These are phyloP conservation scores for Hura crepitans DNA, from an alignment of 441 rosid genomes.

Conservation along the genomic window DNA sequence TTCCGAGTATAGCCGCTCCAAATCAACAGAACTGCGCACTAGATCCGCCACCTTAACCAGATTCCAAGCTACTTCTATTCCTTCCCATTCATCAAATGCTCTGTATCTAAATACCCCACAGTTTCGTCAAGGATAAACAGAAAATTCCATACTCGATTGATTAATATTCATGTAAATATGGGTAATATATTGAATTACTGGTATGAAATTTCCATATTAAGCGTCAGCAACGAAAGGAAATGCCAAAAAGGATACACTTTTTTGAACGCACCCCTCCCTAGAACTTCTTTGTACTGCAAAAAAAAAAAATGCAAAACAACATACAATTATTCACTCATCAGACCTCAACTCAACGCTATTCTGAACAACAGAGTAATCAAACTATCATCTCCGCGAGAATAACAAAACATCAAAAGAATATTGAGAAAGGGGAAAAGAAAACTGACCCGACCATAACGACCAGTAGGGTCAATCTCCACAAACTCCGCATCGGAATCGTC, in stretches of 20 bases:
- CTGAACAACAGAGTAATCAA: background rate
- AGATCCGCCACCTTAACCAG: constrained; percentile 61
- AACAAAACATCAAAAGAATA: background rate
- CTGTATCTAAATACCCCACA: constrained; percentile 42
- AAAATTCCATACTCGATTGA: constrained; percentile 9
- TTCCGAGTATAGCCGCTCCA: constrained; percentile 64
- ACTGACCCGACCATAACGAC: constrained; percentile 95
- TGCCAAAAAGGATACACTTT: constrained; percentile 59
- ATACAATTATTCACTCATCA: constrained; percentile 7
- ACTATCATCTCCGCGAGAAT: background rate
- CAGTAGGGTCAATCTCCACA: constrained; percentile 83
- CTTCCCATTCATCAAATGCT: constrained; percentile 75
- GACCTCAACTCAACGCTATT: constrained; percentile 19
- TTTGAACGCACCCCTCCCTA: constrained; percentile 87
- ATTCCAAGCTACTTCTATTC: constrained; percentile 87
- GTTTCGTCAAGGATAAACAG: constrained; percentile 38
- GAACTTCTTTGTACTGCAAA: constrained; percentile 57
- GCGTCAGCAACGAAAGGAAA: background rate
- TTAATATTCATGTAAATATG: background rate
- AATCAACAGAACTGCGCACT: constrained; percentile 51
- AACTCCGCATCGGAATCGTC: constrained; percentile 65
- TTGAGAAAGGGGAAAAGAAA: background rate
- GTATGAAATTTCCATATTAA: constrained; percentile 1
- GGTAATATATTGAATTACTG: background rate
- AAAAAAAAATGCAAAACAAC: constrained; percentile 8